phyloP scores from a whole-genome alignment of 31 red algal genomes.

The Pterothamnion heteromorphum region DNA sequence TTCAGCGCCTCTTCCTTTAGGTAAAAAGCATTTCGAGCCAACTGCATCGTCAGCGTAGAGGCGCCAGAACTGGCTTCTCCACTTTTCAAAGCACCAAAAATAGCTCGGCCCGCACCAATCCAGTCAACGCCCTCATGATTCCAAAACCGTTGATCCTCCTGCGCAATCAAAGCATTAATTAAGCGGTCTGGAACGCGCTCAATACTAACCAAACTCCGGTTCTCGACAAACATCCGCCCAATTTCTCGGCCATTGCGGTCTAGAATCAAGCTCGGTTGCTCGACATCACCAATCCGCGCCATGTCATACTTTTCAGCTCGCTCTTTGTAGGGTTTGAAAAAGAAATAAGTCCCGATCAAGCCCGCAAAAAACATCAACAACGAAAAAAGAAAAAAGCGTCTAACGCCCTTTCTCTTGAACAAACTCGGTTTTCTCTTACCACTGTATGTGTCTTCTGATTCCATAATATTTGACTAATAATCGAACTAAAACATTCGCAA shows the following conservation, averaged over 20 bases:
- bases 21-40: constrained; percentile 1
- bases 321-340: too few species aligned
- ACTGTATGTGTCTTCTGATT: too few species aligned
- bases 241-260: not conserved
- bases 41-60: not conserved
- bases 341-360: too few species aligned
- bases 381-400: too few species aligned
- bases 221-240: not conserved
- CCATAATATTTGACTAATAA: too few species aligned
- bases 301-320: not conserved
- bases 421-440: too few species aligned
- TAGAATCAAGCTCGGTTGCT: not conserved
- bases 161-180: not conserved
- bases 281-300: not conserved
- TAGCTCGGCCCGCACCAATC: not conserved
- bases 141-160: not conserved
- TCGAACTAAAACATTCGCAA: too few species aligned
- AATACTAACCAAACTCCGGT: not conserved
- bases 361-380: too few species aligned
- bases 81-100: not conserved
- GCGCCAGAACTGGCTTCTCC: not conserved
- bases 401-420: too few species aligned
- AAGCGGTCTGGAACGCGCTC: not conserved
- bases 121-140: not conserved
- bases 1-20: not conserved